phyloP scores from a whole-genome alignment of 2,329 filamentous ascomycete genomes.

The Penicillium thymicola region DNA sequence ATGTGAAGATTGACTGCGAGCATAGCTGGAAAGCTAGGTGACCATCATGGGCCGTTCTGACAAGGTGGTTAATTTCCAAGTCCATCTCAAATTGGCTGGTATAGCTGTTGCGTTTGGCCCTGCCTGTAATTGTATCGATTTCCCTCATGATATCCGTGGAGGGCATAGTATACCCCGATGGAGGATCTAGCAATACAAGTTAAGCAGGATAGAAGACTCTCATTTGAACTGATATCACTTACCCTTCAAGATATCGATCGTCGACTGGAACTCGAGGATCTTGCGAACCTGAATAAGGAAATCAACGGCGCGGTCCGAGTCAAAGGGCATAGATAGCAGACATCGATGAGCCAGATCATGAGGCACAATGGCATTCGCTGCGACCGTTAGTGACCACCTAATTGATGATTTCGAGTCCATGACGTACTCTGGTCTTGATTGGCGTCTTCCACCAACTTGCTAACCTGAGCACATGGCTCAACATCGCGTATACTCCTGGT shows the following conservation, averaged over 20 bases:
- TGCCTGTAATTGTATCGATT: slow-evolving; percentile 47
- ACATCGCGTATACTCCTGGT: slow-evolving; percentile 11
- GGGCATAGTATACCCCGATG: slow-evolving; percentile 50
- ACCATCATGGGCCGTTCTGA: slow-evolving; percentile 60
- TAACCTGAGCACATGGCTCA: slow-evolving; percentile 23
- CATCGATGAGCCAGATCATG: slow-evolving; percentile 25
- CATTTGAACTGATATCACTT: neutral
- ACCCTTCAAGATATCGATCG: slow-evolving; percentile 47
- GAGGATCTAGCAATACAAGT: slow-evolving; percentile 41
- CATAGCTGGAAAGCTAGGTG: slow-evolving; percentile 44
- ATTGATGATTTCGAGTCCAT: neutral
- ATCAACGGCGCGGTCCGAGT: slow-evolving; percentile 20
- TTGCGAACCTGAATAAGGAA: slow-evolving; percentile 28
- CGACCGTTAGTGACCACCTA: slow-evolving; percentile 9
- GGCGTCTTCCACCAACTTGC: slow-evolving; percentile 16
- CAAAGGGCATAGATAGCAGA: slow-evolving; percentile 31
- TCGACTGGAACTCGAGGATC: slow-evolving; percentile 51
- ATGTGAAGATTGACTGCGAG: slow-evolving; percentile 46
- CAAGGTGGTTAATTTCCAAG: slow-evolving; percentile 51
- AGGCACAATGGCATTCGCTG: slow-evolving; percentile 14
- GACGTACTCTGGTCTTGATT: slow-evolving; percentile 17
- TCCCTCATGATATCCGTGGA: slow-evolving; percentile 48
- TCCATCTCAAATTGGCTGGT: slow-evolving; percentile 56
- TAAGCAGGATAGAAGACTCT: neutral
- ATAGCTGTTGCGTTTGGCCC: slow-evolving; percentile 44